Evolutionary conservation across 306 rosid species (phyloP).

Genomic region (Urtica urens): DNA sequence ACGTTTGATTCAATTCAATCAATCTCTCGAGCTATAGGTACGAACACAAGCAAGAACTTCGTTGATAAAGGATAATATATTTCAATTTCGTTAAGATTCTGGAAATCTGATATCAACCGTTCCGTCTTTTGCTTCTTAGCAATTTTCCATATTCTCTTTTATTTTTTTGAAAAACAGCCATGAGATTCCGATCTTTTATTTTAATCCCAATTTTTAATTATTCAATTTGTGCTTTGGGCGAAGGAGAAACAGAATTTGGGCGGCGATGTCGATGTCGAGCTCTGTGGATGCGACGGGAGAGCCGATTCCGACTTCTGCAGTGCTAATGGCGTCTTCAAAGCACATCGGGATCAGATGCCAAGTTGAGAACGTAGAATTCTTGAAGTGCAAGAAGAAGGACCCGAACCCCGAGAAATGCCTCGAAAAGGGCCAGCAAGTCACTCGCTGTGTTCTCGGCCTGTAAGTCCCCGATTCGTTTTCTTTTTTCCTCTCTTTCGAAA

Average conservation of each 20-base stretch:
- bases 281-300: constrained; percentile 69
- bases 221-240: not conserved
- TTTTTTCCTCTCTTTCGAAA: too few relatives aligned
- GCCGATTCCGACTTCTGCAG: constrained; percentile 89
- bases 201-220: not conserved
- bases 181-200: too few relatives aligned
- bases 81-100: too few relatives aligned
- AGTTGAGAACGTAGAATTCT: constrained; percentile 68
- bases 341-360: constrained; percentile 65
- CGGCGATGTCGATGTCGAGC: constrained; percentile 43
- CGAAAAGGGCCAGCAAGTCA: constrained; percentile 77
- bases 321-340: constrained; percentile 80
- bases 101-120: too few relatives aligned
- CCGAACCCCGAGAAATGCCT: constrained; percentile 87
- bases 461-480: constrained; percentile 15
- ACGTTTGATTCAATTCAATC: too few relatives aligned
- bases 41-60: too few relatives aligned
- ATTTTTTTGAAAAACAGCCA: too few relatives aligned
- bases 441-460: constrained; percentile 87
- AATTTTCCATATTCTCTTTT: too few relatives aligned
- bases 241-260: constrained; percentile 13
- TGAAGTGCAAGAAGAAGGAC: constrained; percentile 87
- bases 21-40: too few relatives aligned
- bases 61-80: too few relatives aligned
- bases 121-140: too few relatives aligned